Conservation (phyloP, 2,329 filamentous ascomycete species). For the Calonectria naviculata region DNA sequence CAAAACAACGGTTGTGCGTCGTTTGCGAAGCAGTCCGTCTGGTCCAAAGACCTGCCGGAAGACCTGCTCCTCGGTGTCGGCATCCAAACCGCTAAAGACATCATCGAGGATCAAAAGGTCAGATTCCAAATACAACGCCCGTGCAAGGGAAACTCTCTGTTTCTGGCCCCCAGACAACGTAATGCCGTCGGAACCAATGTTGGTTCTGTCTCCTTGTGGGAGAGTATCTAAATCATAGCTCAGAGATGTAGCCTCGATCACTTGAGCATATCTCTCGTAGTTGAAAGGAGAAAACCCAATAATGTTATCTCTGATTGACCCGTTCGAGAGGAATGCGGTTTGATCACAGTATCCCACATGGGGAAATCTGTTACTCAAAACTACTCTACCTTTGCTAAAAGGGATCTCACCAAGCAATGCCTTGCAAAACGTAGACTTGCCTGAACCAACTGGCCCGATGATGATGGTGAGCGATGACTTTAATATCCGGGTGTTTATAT, state of each 20-base stretch:
- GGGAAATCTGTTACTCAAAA: background rate
- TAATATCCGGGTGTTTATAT: constrained; percentile 2
- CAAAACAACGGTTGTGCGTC: constrained; percentile 8
- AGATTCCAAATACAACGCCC: constrained; percentile 37
- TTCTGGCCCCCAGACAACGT: constrained; percentile 9
- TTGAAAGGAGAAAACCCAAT: background rate
- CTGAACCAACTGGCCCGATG: constrained; percentile 45
- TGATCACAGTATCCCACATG: constrained; percentile 15
- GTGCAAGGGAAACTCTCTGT: constrained; percentile 35
- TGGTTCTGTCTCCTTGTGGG: background rate
- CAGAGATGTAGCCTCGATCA: background rate
- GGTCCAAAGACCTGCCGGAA: constrained; percentile 30
- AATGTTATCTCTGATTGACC: constrained; percentile 11
- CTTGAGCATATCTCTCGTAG: background rate
- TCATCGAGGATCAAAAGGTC: constrained; percentile 40
- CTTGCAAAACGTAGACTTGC: constrained; percentile 49
- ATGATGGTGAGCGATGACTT: constrained; percentile 38
- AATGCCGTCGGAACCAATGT: constrained; percentile 10
- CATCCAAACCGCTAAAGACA: constrained; percentile 42
- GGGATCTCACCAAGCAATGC: constrained; percentile 42
- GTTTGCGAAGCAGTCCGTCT: constrained; percentile 24
- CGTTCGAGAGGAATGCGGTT: constrained; percentile 4
- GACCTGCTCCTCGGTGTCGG: constrained; percentile 33
- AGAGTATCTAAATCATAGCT: background rate
- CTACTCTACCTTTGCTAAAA: constrained; percentile 6